Evolutionary conservation across 257 asterid species (phyloP).

Genomic region (Capsicum rhomboideum): DNA sequence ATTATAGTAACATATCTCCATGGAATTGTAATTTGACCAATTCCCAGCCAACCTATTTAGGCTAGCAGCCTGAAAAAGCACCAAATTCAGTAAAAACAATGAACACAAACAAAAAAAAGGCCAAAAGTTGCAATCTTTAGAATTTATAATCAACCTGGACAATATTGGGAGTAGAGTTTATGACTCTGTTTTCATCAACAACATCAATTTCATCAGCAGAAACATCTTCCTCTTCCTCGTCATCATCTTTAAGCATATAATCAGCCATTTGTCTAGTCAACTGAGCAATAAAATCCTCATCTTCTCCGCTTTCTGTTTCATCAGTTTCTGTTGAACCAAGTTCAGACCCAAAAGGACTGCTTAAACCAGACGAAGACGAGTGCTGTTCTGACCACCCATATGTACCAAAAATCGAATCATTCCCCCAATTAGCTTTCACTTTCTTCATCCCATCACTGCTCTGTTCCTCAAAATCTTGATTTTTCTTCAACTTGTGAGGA

Average conservation of each 20-base stretch:
- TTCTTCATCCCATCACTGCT: background rate
- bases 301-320: conserved; percentile 50
- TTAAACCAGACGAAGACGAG: conserved; percentile 52
- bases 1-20: conserved; percentile 2
- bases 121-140: background rate
- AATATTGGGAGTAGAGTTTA: background rate
- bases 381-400: conserved; percentile 12
- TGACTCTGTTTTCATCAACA: background rate
- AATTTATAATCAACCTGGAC: background rate
- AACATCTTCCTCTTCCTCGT: conserved; percentile 6
- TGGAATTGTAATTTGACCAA: conserved; percentile 10
- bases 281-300: conserved; percentile 52
- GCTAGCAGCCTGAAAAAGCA: background rate
- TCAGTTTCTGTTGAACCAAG: conserved; percentile 37
- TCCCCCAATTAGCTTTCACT: conserved; percentile 4
- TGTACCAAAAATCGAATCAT: conserved; percentile 10
- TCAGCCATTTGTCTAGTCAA: conserved; percentile 85
- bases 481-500: conserved; percentile 18
- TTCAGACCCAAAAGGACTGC: conserved; percentile 63
- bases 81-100: background rate
- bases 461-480: background rate
- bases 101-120: no score
- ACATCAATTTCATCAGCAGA: background rate
- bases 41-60: background rate
- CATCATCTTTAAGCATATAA: conserved; percentile 64